Percentiles rank a stretch among this genome's conserved stretches.
These are phyloP conservation scores for Pistacia atlantica DNA, from an alignment of 345 rosid genomes.

Conservation along the genomic window DNA sequence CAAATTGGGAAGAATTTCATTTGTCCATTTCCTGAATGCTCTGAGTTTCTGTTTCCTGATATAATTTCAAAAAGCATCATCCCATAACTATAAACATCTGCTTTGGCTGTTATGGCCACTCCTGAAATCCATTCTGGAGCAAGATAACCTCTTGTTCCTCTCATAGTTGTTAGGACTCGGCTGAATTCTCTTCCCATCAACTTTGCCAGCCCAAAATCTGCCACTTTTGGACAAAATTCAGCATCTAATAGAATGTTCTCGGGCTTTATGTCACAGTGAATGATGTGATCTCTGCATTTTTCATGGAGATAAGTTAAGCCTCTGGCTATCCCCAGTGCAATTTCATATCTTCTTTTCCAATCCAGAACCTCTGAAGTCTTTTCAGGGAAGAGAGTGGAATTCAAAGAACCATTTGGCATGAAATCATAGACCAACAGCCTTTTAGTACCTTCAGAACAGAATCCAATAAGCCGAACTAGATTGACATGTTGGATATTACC, in stretches of 20 bases:
- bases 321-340: conserved; percentile 49
- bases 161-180: conserved; percentile 49
- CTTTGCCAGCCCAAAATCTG: conserved; percentile 54
- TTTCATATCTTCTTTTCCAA: conserved; percentile 42
- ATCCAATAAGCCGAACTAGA: conserved; percentile 8
- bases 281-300: too few relatives aligned
- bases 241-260: conserved; percentile 45
- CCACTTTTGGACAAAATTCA: conserved; percentile 3
- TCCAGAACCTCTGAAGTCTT: conserved; percentile 23
- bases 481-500: conserved; percentile 17
- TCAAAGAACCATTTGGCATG: too few relatives aligned
- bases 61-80: conserved; percentile 54
- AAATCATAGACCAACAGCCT: too few relatives aligned
- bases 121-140: conserved; percentile 44
- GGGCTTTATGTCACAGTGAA: conserved; percentile 46
- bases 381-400: too few relatives aligned
- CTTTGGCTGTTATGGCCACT: conserved; percentile 48
- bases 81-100: conserved; percentile 53
- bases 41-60: conserved; percentile 45
- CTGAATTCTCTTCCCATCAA: conserved; percentile 51
- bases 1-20: conserved; percentile 39
- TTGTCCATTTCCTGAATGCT: conserved; percentile 29
- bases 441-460: conserved; percentile 5
- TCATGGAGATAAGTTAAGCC: conserved; percentile 34
- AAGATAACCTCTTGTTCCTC: conserved; percentile 44